Evolutionary conservation across 768 basidiomycete species (phyloP).

Genomic region (Tubosaeta brunneosetosa): DNA sequence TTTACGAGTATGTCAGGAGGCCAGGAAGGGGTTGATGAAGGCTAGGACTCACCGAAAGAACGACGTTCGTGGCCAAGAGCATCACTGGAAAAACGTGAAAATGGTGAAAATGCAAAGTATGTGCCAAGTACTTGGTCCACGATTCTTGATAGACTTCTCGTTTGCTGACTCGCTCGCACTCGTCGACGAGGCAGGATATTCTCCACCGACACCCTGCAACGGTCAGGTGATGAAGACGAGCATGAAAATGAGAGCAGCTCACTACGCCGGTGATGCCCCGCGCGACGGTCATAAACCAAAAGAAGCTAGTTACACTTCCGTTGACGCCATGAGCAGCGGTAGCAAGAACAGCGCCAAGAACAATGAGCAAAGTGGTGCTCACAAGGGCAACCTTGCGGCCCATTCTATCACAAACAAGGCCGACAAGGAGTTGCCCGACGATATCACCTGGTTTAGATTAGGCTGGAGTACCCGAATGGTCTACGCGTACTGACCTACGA

Average conservation of each 20-base stretch:
- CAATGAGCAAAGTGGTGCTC: constrained; percentile 60
- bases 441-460: constrained; percentile 43
- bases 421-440: constrained; percentile 57
- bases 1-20: constrained; percentile 2
- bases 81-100: constrained; percentile 43
- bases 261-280: constrained; percentile 67
- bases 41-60: constrained; percentile 43
- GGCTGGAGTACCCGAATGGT: constrained; percentile 2
- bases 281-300: constrained; percentile 75
- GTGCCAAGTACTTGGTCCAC: constrained; percentile 49
- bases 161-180: constrained; percentile 70
- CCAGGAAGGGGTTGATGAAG: background rate
- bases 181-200: constrained; percentile 70
- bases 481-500: constrained; percentile 47
- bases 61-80: constrained; percentile 72
- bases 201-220: constrained; percentile 62
- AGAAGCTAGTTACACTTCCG: constrained; percentile 52
- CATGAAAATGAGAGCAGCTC: constrained; percentile 16
- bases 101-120: background rate
- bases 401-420: constrained; percentile 62
- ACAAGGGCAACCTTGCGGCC: constrained; percentile 72
- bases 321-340: constrained; percentile 63
- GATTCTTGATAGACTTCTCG: constrained; percentile 52
- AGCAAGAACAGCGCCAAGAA: constrained; percentile 62
- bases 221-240: background rate